Base-by-base conservation (phyloP, 2,329 filamentous ascomycete species). In the Periconia digitata region DNA sequence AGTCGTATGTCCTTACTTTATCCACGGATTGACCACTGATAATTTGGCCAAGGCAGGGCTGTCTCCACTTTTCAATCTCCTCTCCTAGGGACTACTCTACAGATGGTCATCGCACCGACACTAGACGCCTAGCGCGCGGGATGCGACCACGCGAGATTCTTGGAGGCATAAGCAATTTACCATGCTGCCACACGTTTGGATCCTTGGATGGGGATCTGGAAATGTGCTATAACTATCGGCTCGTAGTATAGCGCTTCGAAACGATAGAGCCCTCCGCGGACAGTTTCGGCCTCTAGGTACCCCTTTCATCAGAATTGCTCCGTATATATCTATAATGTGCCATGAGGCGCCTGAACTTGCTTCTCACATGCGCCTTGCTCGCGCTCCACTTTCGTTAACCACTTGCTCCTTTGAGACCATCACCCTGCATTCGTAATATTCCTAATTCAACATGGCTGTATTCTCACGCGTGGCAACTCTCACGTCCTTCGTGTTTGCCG, bases 381-480 rank as follows among this genome's bases (percentile, higher is more conserved):
- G 18, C 22, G n/a, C 24, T 23, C 15, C 21, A 41, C 45, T 47
- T 24, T 44, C 50, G 38, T 35, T 42, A 20, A 27, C 23, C 13
- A 40, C 35, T 48, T 35, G 6, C 23, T 37, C 15, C 20, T 39
- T 43, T 38, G 43, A 21, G 13, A 20, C 27, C 18, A 15, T 13
- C 13, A 10, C 12, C 32, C 39, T 44, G 23, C 36, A 32, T 20
- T 40, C 53, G 23, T 5, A 42, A 15, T 16, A 15, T 36, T 27
- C 36, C 18, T 7, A 38, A 46, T 23, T 47, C n/a, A 60, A 34
- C n/a, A 64, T 64, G 61, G 50, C 49, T 46, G 53, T 54, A 36
- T 53, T 44, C 35, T 50, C 54, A 32, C 55, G 49, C 40, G 43
- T 56, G 34, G 49, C 49, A 3, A 38, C 10, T 16, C n/a, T 20